Base-by-base conservation (phyloP, 208 protist species). In the Trypanosoma cruzi region DNA sequence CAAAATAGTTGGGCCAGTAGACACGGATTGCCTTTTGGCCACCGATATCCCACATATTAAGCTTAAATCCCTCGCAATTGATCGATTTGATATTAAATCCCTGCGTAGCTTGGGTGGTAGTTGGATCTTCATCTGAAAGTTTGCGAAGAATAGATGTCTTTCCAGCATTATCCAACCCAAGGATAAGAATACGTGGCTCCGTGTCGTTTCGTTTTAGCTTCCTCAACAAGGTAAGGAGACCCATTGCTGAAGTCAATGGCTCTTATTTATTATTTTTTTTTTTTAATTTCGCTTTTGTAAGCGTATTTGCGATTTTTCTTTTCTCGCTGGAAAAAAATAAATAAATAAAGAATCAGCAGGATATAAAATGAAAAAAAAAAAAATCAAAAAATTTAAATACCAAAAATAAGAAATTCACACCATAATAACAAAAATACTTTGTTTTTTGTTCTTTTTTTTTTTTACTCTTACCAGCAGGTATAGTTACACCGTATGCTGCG, bases 51-150 rank as follows among this genome's bases (percentile, higher is more conserved):
- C 98, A 99, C 82, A 99, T 92, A 86, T 99, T 99, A 36, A 99
- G 85, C 82, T 99, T 99, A 77, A 99, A 98, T 14, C 92, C 91
- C 20, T 98, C 88, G 58, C 94, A 92, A 60, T 94, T 71, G 29
- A 99, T 86, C 26, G 96, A 98, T 83, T 99, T 99, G 71, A 99
- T 98, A 86, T 99, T 99, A 79, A 99, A 99, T 0, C 98, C 98
- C 64, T 98, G 96, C 14, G 98, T 99, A 4, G 98, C 98, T 66
- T 96, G 97, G 28, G 98, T 98, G 11, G 95, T 90, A 0, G 86
- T 93, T 14, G 97, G 95, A 65, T 99, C 97, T 69, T 99, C 98
- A 52, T 98, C 90, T 42, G 90, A 91, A 11, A 99, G 86, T 73
- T 97, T 93, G 57, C 98, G 96, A 22, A 99, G 79, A 66, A 98